A percentile compares a stretch with the other conserved stretches of the same genome.
phyloP scores from a whole-genome alignment of 495 filamentous ascomycete species.

The Viridothelium virens region DNA sequence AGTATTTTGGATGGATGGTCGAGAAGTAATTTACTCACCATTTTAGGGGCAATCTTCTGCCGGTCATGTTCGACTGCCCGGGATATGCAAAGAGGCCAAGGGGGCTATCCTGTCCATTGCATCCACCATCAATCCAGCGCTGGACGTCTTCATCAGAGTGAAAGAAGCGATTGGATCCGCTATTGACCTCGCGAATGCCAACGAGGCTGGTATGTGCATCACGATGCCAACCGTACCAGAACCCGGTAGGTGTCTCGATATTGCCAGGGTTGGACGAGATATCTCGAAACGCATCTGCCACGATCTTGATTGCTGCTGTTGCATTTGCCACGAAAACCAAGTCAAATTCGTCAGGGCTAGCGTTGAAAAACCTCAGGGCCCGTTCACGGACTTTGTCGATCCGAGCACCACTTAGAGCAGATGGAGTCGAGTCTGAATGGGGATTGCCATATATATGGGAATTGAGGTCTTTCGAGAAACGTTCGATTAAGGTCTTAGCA shows the following conservation, averaged over 20 bases:
- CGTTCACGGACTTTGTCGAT: conserved; percentile 70
- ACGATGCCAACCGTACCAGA: conserved; percentile 75
- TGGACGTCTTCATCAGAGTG: conserved; percentile 56
- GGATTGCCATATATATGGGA: conserved; percentile 82
- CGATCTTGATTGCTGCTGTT: conserved; percentile 82
- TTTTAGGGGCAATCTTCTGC: conserved; percentile 60
- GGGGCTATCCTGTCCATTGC: conserved; percentile 10
- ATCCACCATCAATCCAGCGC: conserved; percentile 46
- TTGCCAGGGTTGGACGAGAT: background rate
- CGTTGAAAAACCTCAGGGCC: conserved; percentile 72
- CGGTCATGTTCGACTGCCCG: conserved; percentile 90
- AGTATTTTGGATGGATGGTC: background rate
- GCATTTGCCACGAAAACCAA: conserved; percentile 88
- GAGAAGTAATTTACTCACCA: conserved; percentile 46
- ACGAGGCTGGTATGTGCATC: conserved; percentile 85
- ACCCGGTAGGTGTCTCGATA: conserved; percentile 46
- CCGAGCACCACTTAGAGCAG: conserved; percentile 62
- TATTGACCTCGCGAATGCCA: conserved; percentile 68
- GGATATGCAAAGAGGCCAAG: conserved; percentile 69
- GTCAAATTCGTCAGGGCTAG: conserved; percentile 75
- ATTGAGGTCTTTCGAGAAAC: conserved; percentile 66
- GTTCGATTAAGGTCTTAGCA: conserved; percentile 71
- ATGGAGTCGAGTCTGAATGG: conserved; percentile 76
- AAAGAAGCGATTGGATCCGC: conserved; percentile 56
- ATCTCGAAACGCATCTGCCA: conserved; percentile 64